A percentile compares a stretch with the other conserved stretches of the same genome.
phyloP scores from a whole-genome alignment of 495 filamentous ascomycete genomes.

The Tuber brumale region DNA sequence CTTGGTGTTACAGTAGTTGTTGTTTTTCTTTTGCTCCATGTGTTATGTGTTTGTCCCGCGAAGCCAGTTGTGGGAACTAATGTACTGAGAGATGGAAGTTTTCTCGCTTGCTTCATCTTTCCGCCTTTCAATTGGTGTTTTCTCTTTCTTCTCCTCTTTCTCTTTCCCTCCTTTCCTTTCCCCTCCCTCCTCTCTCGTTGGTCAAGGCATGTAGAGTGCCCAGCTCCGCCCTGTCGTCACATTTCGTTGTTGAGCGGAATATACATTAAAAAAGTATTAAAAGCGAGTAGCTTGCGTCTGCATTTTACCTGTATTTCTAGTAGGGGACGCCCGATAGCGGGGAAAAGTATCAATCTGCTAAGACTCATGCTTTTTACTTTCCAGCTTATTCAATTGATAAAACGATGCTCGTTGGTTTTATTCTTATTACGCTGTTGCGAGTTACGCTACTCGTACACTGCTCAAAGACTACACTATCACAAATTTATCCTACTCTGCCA shows the following conservation, averaged over 20 bases:
- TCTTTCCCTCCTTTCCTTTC: background rate
- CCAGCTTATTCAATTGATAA: background rate
- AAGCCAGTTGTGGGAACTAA: constrained; percentile 1
- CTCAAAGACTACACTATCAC: background rate
- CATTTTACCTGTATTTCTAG: background rate
- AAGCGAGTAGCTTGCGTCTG: background rate
- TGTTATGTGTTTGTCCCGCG: constrained; percentile 25
- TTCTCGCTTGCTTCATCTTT: background rate
- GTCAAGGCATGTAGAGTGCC: constrained; percentile 1
- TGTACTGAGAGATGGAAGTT: background rate
- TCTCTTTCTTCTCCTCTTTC: background rate
- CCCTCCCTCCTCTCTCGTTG: background rate
- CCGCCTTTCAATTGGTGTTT: background rate
- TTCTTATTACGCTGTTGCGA: background rate
- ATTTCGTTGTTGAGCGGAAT: background rate
- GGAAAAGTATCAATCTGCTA: background rate
- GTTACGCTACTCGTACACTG: background rate
- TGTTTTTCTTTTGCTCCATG: constrained; percentile 8
- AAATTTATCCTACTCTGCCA: background rate
- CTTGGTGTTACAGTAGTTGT: background rate
- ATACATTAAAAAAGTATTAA: background rate
- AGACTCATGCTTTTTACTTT: background rate
- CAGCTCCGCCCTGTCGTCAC: background rate
- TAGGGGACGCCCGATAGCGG: background rate
- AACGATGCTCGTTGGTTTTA: background rate